Percentiles rank a stretch among this genome's conserved stretches.
Evolutionary conservation across 768 basidiomycete species (phyloP).

Genomic region (Lactarius deliciosus): DNA sequence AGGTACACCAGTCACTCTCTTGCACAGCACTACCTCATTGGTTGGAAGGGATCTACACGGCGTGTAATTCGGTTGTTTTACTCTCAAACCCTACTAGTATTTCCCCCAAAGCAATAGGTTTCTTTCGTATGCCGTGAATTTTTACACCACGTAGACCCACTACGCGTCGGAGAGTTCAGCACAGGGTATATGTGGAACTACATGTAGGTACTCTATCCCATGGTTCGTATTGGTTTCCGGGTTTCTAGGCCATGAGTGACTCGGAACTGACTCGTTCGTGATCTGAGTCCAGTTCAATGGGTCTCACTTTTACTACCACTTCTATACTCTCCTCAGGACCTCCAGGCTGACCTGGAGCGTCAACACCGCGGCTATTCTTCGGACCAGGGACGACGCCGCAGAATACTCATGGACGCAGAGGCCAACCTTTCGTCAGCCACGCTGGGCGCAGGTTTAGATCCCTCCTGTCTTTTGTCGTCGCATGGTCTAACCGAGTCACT

Average conservation of each 20-base stretch:
- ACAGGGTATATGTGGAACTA: slow-evolving; percentile 25
- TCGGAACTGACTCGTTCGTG: too few relatives aligned
- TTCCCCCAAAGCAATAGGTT: neutral
- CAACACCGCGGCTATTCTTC: slow-evolving; percentile 21
- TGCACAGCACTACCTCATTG: slow-evolving; percentile 21
- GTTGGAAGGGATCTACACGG: slow-evolving; percentile 28
- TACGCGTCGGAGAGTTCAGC: slow-evolving; percentile 24
- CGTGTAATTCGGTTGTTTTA: neutral
- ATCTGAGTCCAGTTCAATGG: too few relatives aligned
- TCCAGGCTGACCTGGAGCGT: neutral
- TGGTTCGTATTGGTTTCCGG: slow-evolving; percentile 19
- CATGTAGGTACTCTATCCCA: slow-evolving; percentile 24
- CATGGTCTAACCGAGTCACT: neutral
- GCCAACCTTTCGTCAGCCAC: neutral
- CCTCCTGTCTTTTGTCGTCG: neutral
- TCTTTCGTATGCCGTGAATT: neutral
- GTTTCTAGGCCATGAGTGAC: neutral
- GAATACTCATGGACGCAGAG: neutral
- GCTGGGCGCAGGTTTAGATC: neutral
- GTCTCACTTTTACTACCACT: neutral
- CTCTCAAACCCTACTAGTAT: too few relatives aligned
- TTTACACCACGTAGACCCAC: slow-evolving; percentile 3
- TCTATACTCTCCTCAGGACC: neutral
- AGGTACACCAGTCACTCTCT: neutral
- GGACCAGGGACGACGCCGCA: slow-evolving; percentile 26